Base-by-base conservation (phyloP, 1,284 basidiomycete species). In the Rhodotorula sp. region DNA sequence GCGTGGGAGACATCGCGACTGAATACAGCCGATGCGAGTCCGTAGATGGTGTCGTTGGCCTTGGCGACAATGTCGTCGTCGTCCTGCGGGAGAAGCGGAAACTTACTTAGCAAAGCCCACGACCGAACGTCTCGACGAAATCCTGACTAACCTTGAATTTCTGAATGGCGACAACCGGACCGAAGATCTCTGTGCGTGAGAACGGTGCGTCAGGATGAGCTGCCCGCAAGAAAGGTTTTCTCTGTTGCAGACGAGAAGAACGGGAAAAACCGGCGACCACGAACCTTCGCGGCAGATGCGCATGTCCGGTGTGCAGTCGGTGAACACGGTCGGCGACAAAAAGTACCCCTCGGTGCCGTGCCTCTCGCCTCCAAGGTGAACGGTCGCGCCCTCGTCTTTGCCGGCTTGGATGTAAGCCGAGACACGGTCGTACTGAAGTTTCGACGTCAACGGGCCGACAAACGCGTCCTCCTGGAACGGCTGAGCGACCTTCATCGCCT, bases 321-420 rank as follows among this genome's bases (percentile, higher is more conserved):
- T 89, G 85, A 95, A 94, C 81, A 95, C 87, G 49, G 93, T 95
- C n/a, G 90, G 91, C 79, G 84, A 76, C 69, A 85, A 83, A 76
- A 83, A 86, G 83, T 82, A 86, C 54, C 85, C 85, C 78, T 90
- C 87, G 14, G 82, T 83, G 62, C 92, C 90, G 79, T 87, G 82
- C 60, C 89, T 87, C 72, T 86, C 85, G 55, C 95, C 94, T 59
- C 94, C 94, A 50, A 85, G 76, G 80, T 89, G 85, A 34, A 93
- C 84, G 21, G 82, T 93, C 26, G 93, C 94, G 68, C 94, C 94
- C 64, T 89, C 85, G 61, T 87, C 78, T 83, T 90, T 92, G 38
- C 94, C 95, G 21, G 88, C 87, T 71, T 93, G 82, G 82, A 97
- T 94, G 85, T 92, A 94, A 63, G 83, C 85, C 90, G 94, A 90